A percentile compares a stretch with the other conserved stretches of the same genome.
Evolutionary conservation across 2,329 filamentous ascomycete species (phyloP).

Genomic region (Arthrinium phaeospermum): DNA sequence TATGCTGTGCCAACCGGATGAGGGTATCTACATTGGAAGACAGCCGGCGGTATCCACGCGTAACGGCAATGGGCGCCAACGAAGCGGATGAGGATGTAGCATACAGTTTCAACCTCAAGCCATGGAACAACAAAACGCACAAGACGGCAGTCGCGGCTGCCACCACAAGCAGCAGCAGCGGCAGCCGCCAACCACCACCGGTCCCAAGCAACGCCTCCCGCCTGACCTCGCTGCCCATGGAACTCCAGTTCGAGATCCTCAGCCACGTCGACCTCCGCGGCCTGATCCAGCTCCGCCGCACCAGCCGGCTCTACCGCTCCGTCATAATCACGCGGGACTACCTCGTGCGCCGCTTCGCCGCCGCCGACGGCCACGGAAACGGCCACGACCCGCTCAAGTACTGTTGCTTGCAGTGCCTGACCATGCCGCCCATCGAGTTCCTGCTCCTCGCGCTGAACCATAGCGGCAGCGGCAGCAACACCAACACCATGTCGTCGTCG

Average conservation of each 20-base stretch:
- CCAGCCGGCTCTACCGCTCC: neutral
- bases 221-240: neutral
- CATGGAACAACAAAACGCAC: neutral
- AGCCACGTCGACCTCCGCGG: neutral
- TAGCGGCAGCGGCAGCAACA: neutral
- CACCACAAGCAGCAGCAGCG: neutral
- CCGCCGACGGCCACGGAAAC: neutral
- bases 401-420: conserved; percentile 1
- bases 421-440: neutral
- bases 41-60: neutral
- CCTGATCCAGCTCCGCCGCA: neutral
- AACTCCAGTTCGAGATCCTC: conserved; percentile 2
- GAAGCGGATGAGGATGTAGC: neutral
- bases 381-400: neutral
- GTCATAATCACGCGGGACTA: neutral
- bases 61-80: neutral
- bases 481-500: neutral
- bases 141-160: neutral
- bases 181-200: neutral
- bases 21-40: neutral
- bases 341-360: neutral
- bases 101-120: neutral
- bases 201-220: neutral
- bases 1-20: neutral
- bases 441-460: neutral